A percentile compares a stretch with the other conserved stretches of the same genome.
Conservation (phyloP, 23 red algal species). For the Chondrus crispus region DNA sequence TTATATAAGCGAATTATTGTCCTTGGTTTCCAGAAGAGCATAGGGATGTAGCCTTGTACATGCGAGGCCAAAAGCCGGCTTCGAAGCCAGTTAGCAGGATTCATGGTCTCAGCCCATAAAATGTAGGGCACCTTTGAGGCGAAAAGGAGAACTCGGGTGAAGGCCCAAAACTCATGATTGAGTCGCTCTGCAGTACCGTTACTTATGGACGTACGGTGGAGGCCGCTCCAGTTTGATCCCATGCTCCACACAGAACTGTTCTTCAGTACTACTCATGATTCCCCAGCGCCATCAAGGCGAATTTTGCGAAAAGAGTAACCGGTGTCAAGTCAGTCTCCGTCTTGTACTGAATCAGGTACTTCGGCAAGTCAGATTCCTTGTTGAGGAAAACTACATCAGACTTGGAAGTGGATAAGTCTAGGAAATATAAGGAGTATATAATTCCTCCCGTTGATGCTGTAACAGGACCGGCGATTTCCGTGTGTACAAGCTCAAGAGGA, state of each 20-base stretch:
- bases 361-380: neutral
- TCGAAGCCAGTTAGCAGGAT: neutral
- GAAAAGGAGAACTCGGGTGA: neutral
- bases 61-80: neutral
- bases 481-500: neutral
- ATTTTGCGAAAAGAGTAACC: neutral
- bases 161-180: neutral
- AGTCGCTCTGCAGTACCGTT: neutral
- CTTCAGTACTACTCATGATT: neutral
- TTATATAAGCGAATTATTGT: neutral
- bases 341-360: neutral
- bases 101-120: neutral
- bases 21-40: neutral
- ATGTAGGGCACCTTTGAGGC: neutral
- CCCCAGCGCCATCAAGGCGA: conserved; percentile 9
- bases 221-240: neutral
- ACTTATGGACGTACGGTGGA: neutral
- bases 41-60: neutral
- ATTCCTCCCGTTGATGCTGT: neutral
- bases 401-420: neutral
- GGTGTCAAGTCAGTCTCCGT: neutral
- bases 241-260: neutral
- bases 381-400: neutral
- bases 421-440: neutral
- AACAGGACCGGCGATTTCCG: neutral